These are phyloP conservation scores for Penicillium sp. DNA, from an alignment of 2,329 filamentous ascomycete genomes.

Conservation along the genomic window DNA sequence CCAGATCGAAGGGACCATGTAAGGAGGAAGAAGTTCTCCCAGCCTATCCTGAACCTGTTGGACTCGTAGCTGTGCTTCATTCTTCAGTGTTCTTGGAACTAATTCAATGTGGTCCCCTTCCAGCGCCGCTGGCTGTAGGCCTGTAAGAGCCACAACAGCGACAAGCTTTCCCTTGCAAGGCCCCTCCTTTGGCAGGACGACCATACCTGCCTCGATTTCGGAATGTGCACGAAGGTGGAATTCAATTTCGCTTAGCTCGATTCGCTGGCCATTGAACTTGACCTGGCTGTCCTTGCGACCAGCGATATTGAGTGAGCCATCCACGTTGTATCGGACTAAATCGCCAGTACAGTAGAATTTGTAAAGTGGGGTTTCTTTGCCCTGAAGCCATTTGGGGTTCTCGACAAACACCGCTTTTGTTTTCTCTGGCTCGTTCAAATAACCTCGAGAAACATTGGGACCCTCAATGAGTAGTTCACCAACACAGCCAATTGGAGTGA, in stretches of 20 bases:
- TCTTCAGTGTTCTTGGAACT: background rate
- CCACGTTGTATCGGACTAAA: slow-evolving; percentile 13
- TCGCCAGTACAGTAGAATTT: slow-evolving; percentile 19
- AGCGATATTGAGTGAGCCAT: slow-evolving; percentile 12
- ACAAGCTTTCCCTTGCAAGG: background rate
- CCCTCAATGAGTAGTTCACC: slow-evolving; percentile 42
- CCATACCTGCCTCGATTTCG: background rate
- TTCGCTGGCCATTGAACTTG: slow-evolving; percentile 2
- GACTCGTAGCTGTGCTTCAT: background rate
- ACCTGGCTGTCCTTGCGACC: slow-evolving; percentile 3
- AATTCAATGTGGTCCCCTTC: background rate
- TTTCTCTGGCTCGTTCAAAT: slow-evolving; percentile 26
- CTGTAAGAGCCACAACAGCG: background rate
- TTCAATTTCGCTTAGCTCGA: slow-evolving; percentile 4
- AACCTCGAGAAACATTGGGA: slow-evolving; percentile 36
- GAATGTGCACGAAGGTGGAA: background rate
- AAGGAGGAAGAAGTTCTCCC: slow-evolving; percentile 27
- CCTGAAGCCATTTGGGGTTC: slow-evolving; percentile 14
- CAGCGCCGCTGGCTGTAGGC: background rate
- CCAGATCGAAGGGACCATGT: slow-evolving; percentile 13
- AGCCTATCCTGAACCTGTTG: slow-evolving; percentile 55
- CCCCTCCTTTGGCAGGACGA: background rate
- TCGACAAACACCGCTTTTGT: slow-evolving; percentile 21
- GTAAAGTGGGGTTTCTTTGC: background rate
- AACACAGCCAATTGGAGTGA: slow-evolving; percentile 33